Evolutionary conservation across 2,329 filamentous ascomycete genomes (phyloP).

Genomic region (Pseudogymnoascus sp.): DNA sequence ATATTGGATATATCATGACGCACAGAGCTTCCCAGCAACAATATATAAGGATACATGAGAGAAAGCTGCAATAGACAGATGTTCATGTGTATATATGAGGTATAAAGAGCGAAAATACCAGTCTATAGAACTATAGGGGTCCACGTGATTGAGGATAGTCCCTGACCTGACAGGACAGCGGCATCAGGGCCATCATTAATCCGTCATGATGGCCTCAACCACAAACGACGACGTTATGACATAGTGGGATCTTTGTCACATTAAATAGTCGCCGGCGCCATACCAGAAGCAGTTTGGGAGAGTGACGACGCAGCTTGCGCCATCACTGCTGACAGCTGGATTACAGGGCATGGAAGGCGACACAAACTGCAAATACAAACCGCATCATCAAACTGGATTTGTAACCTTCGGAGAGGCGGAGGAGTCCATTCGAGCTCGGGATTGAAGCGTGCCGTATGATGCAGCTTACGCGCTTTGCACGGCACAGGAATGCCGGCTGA

Average conservation of each 20-base stretch:
- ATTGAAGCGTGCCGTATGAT: neutral
- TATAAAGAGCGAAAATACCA: neutral
- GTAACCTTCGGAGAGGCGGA: neutral
- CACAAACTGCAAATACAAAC: neutral
- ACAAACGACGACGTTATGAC: neutral
- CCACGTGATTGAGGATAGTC: neutral
- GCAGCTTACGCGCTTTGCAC: neutral
- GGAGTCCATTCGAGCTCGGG: neutral
- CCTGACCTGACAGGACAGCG: neutral
- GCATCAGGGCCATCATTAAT: neutral
- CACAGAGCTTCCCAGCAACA: no score
- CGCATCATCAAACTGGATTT: neutral
- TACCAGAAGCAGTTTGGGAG: neutral
- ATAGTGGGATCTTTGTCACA: neutral
- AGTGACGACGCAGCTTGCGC: neutral
- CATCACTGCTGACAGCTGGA: neutral
- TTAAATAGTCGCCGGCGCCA: neutral
- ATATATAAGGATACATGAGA: neutral
- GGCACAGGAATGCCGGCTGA: neutral
- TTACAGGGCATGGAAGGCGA: neutral
- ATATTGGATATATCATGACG: neutral
- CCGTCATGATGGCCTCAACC: neutral
- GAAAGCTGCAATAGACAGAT: neutral
- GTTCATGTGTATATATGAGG: neutral
- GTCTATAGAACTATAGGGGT: neutral